Evolutionary conservation across 1,139 yeast species (phyloP).

Genomic region (Tardiomyces depauwii): DNA sequence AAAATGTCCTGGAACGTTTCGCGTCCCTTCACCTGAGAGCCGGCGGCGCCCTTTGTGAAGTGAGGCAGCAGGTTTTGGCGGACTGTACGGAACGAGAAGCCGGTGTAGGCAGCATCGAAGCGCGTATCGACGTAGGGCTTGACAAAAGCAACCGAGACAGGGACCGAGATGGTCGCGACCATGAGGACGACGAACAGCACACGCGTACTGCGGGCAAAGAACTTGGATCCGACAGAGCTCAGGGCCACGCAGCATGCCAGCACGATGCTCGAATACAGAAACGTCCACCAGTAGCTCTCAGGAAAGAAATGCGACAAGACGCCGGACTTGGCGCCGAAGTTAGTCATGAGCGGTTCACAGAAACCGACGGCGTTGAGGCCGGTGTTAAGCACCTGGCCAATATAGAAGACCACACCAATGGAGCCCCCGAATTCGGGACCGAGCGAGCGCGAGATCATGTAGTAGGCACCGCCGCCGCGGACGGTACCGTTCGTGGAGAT

Average conservation of each 20-base stretch:
- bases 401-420: conserved; percentile 66
- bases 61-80: conserved; percentile 58
- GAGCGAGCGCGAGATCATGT: conserved; percentile 65
- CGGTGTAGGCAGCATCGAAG: conserved; percentile 46
- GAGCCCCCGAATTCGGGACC: conserved; percentile 84
- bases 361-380: conserved; percentile 74
- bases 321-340: conserved; percentile 51
- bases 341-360: conserved; percentile 58
- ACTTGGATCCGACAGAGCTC: conserved; percentile 70
- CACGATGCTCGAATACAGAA: conserved; percentile 53
- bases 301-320: conserved; percentile 43
- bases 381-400: conserved; percentile 67
- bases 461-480: conserved; percentile 77
- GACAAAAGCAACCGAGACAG: conserved; percentile 59
- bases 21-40: conserved; percentile 52
- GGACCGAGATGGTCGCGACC: conserved; percentile 70
- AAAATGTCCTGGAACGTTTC: conserved; percentile 78
- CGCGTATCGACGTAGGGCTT: conserved; percentile 33
- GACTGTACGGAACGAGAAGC: conserved; percentile 58
- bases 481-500: conserved; percentile 79
- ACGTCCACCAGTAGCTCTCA: conserved; percentile 44
- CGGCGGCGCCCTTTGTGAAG: conserved; percentile 87
- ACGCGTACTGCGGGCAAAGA: conserved; percentile 79
- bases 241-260: conserved; percentile 64
- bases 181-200: conserved; percentile 59